Conservation (phyloP, 2,329 filamentous ascomycete genomes). For the Esteya vermicola region DNA sequence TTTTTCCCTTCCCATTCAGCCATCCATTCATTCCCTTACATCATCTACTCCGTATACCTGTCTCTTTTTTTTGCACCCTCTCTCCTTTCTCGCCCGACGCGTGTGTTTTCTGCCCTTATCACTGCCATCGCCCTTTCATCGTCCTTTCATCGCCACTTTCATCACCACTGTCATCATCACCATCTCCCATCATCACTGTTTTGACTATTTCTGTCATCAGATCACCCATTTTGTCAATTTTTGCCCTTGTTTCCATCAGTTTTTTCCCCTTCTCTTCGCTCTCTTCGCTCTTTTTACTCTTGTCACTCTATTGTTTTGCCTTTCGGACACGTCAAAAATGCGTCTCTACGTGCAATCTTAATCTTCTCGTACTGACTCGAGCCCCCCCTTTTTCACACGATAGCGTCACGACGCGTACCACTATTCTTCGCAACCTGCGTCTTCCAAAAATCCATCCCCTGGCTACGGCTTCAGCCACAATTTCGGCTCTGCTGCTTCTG, state of each 20-base stretch:
- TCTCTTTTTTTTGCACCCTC: background rate
- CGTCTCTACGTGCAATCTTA: background rate
- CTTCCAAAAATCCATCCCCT: conserved; percentile 17
- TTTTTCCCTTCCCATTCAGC: background rate
- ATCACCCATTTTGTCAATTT: background rate
- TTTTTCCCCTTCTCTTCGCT: conserved; percentile 1
- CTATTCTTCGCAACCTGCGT: conserved; percentile 23
- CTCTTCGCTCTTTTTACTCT: background rate
- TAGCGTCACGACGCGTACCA: conserved; percentile 37
- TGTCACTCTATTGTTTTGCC: no score
- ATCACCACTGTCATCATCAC: no score
- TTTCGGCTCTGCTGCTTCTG: conserved; percentile 30
- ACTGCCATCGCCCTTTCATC: background rate
- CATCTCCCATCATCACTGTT: no score
- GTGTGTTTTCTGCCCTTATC: background rate
- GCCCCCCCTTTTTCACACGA: conserved; percentile 8
- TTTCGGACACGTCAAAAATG: conserved; percentile 3
- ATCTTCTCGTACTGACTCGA: conserved; percentile 5
- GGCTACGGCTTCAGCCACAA: conserved; percentile 36
- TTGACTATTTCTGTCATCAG: background rate
- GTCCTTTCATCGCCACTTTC: no score
- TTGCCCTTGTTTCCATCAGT: background rate
- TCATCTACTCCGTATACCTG: background rate
- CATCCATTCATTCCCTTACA: background rate
- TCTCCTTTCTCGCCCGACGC: background rate